Conservation (phyloP, 768 basidiomycete genomes). For the Kwoniella heveanensis region DNA sequence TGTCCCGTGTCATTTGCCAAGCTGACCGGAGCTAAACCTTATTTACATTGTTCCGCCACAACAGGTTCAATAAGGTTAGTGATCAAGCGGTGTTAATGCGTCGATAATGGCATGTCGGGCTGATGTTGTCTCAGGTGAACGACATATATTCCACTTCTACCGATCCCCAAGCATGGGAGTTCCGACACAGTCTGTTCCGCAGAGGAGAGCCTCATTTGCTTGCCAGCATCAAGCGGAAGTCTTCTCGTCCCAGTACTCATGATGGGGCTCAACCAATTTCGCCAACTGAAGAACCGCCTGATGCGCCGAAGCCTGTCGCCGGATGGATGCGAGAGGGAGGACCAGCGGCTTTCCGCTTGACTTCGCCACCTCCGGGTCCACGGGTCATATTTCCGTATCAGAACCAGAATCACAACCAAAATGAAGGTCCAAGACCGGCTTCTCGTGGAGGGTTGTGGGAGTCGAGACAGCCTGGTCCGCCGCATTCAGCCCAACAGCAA, state of each 20-base stretch:
- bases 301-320: conserved; percentile 22
- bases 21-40: not conserved
- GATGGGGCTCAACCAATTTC: conserved; percentile 28
- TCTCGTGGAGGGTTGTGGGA: conserved; percentile 23
- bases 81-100: conserved; percentile 6
- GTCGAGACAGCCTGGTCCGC: conserved; percentile 16
- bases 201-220: conserved; percentile 52
- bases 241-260: conserved; percentile 30
- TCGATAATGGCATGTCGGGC: not conserved
- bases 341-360: conserved; percentile 7
- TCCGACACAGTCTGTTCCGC: conserved; percentile 54
- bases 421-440: conserved; percentile 14
- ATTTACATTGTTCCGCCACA: not conserved
- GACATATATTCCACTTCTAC: conserved; percentile 48
- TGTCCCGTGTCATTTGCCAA: no score
- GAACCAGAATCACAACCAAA: not conserved
- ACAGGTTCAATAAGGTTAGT: conserved; percentile 47
- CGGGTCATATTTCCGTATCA: not conserved
- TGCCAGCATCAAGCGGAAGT: conserved; percentile 52
- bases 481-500: not conserved
- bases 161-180: conserved; percentile 54
- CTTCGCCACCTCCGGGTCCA: conserved; percentile 9
- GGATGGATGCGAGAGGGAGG: conserved; percentile 43
- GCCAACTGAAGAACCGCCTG: conserved; percentile 30
- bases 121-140: conserved; percentile 44